Conservation (phyloP, 441 rosid species). For the Adansonia gregorii region DNA sequence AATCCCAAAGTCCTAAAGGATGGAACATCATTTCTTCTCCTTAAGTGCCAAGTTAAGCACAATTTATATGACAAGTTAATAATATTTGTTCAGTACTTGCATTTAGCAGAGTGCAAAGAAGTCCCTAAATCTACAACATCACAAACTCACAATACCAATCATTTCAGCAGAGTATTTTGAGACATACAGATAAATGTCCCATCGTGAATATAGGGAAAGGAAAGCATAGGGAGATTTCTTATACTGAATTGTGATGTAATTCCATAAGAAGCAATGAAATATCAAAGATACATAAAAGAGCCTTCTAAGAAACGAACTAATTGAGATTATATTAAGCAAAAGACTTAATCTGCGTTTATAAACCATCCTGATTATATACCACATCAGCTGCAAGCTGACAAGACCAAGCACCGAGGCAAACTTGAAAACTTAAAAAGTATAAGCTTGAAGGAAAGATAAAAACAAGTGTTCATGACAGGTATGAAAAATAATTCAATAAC, state of each 20-base stretch:
- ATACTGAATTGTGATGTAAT: background rate
- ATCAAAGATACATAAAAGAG: background rate
- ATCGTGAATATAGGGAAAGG: background rate
- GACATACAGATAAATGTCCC: background rate
- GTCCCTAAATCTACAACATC: too few relatives aligned
- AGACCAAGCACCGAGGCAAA: background rate
- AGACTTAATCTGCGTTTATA: background rate
- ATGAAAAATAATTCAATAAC: background rate
- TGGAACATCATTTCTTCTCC: too few relatives aligned
- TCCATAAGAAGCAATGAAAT: slow-evolving; percentile 5
- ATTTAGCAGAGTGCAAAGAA: background rate
- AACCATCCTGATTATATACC: too few relatives aligned
- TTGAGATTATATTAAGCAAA: background rate
- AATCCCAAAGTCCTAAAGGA: too few relatives aligned
- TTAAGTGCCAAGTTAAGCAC: too few relatives aligned
- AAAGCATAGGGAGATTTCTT: background rate
- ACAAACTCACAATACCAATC: too few relatives aligned
- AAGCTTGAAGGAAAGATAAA: background rate
- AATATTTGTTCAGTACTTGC: background rate
- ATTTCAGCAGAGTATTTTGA: background rate
- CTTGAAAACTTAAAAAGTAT: background rate
- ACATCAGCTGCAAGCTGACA: background rate
- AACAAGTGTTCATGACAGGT: background rate
- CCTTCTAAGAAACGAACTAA: background rate
- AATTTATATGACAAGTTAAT: background rate